Evolutionary conservation across 768 basidiomycete species (phyloP), one percentile per base, ranked within the genome.

Genomic region (Rubroboletus satanas): DNA sequence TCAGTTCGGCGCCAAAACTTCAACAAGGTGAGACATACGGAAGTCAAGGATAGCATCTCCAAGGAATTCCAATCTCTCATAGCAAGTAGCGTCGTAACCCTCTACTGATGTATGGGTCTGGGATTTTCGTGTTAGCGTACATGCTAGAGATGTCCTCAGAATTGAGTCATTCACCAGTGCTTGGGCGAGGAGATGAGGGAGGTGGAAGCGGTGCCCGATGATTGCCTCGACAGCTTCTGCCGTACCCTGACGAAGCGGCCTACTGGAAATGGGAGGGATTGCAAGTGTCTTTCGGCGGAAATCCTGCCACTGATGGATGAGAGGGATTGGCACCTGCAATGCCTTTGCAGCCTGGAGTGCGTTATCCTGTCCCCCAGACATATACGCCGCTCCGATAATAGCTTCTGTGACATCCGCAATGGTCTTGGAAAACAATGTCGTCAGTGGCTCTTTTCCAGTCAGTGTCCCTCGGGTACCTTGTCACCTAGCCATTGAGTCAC

Each of bases 41-140:
- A 90, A 88, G 68, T 93, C 92, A 26, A 94, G 78, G 48, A 94
- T 81, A 1, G 88, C 89, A 71, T 94, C 92, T 12, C 92, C 92
- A 38, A 93, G 75, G 66, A 93, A 94, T 67, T 93, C 90, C 35
- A 93, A 77, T 54, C 88, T 77, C 62, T 91, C 88, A 63, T 88
- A 88, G 17, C 80, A 80, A 14, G 77, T 80, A 36, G 77, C 73
- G 52, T 84, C 81, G 53, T 74, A 76, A 4, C 78, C 79, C 57
- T 80, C 78, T 33, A 80, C 73, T 0, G 87, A 86, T 3, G 80
- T 72, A 66, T 90, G 90, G 0, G 86, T 87, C 90, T 93, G 61
- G 45, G 37, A 32, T 21, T n/a, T 21, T 55, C 17, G 17, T 26
- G n/a, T 67, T 41, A 71, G 45, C 10, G 23, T 46, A 28, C 47